Evolutionary conservation across 108 stramenopile genomes (phyloP).

Genomic region (Discostella pseudostelligera): DNA sequence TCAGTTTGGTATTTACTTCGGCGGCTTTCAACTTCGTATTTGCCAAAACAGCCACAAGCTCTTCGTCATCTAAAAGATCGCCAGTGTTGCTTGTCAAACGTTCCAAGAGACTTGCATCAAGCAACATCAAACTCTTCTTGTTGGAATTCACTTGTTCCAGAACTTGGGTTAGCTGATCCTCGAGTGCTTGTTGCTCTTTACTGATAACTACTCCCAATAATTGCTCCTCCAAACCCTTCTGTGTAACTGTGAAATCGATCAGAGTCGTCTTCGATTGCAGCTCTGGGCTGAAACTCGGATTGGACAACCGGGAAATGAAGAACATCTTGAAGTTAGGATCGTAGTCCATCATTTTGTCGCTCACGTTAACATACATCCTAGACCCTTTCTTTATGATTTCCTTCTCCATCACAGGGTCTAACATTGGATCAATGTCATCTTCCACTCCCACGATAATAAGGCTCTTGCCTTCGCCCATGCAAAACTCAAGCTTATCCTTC

Average conservation of each 20-base stretch:
- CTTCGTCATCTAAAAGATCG: constrained; percentile 88
- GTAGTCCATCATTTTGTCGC: constrained; percentile 90
- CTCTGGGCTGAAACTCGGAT: constrained; percentile 90
- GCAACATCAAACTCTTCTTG: constrained; percentile 80
- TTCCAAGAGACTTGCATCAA: constrained; percentile 85
- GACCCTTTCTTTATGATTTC: constrained; percentile 82
- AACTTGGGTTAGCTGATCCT: constrained; percentile 90
- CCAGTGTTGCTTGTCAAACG: constrained; percentile 85
- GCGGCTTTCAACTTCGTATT: constrained; percentile 91
- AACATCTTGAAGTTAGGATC: constrained; percentile 82
- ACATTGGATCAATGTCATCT: constrained; percentile 91
- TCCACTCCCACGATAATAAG: constrained; percentile 86
- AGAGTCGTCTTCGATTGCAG: constrained; percentile 92
- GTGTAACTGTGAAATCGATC: constrained; percentile 92
- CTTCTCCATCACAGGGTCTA: constrained; percentile 91
- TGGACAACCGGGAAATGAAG: constrained; percentile 90
- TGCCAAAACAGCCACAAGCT: constrained; percentile 85
- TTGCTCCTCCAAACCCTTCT: constrained; percentile 91
- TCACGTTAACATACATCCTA: constrained; percentile 72
- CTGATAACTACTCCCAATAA: constrained; percentile 89
- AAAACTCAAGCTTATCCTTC: constrained; percentile 85
- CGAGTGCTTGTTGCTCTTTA: constrained; percentile 89
- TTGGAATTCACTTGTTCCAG: constrained; percentile 90
- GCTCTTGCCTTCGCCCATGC: constrained; percentile 85
- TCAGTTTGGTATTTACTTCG: constrained; percentile 85